These are phyloP conservation scores for Ascochyta koolunga DNA, from an alignment of 2,329 filamentous ascomycete species.

Conservation along the genomic window DNA sequence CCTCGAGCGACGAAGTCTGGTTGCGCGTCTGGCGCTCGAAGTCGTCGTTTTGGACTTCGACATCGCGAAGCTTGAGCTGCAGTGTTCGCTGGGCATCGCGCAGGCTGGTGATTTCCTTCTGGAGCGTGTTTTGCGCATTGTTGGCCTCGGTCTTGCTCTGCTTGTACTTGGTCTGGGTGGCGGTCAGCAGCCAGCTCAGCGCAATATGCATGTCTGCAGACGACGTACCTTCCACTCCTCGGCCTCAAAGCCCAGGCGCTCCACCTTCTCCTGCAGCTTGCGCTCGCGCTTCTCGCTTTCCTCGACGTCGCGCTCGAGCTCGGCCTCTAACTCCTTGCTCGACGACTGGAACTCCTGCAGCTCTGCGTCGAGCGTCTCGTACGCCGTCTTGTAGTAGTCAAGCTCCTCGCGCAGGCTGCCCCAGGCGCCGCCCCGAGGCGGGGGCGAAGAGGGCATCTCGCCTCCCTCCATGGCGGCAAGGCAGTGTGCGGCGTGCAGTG, in stretches of 20 bases:
- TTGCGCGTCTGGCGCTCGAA: conserved; percentile 96
- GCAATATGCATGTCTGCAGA: not conserved
- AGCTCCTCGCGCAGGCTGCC: conserved; percentile 71
- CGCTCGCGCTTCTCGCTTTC: conserved; percentile 93
- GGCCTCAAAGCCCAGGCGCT: conserved; percentile 83
- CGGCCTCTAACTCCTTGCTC: conserved; percentile 90
- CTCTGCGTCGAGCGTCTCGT: conserved; percentile 89
- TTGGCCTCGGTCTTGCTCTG: conserved; percentile 90
- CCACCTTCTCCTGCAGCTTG: conserved; percentile 82
- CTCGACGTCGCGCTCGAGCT: conserved; percentile 95
- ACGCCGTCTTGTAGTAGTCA: conserved; percentile 94
- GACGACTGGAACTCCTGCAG: conserved; percentile 92
- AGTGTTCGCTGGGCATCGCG: conserved; percentile 83
- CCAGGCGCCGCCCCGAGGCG: conserved; percentile 39
- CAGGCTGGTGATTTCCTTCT: conserved; percentile 94
- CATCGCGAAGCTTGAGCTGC: conserved; percentile 85
- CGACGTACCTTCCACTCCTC: conserved; percentile 93
- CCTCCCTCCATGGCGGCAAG: conserved; percentile 38
- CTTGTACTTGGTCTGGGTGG: conserved; percentile 83
- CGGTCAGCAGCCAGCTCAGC: not conserved
- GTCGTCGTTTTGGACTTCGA: conserved; percentile 97
- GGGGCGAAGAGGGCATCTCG: conserved; percentile 42
- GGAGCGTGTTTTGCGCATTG: conserved; percentile 79
- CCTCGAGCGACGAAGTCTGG: conserved; percentile 93
- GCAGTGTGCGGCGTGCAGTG: conserved; percentile 15